A percentile compares a stretch with the other conserved stretches of the same genome.
Evolutionary conservation across 2,329 filamentous ascomycete genomes (phyloP).

Genomic region (Colletotrichum trifolii): DNA sequence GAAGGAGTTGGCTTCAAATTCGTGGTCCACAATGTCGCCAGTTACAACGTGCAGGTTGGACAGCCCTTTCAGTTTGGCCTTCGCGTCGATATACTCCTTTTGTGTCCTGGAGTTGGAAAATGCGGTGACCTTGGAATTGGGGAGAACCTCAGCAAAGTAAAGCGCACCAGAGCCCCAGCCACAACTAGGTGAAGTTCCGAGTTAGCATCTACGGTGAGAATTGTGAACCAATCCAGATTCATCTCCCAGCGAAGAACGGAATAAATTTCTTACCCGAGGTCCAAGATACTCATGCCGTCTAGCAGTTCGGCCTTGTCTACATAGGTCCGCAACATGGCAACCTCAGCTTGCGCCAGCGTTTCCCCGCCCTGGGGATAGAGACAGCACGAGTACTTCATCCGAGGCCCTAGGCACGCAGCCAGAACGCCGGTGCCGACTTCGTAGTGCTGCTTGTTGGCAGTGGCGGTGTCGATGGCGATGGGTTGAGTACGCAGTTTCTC

Average conservation of each 20-base stretch:
- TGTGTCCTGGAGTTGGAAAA: conserved; percentile 79
- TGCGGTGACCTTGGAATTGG: conserved; percentile 69
- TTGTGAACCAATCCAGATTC: neutral
- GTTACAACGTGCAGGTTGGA: conserved; percentile 73
- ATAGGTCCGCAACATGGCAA: conserved; percentile 73
- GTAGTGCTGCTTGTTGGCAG: conserved; percentile 78
- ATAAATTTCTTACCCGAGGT: conserved; percentile 63
- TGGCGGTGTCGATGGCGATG: conserved; percentile 75
- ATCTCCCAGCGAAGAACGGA: neutral
- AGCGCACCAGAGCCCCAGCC: conserved; percentile 76
- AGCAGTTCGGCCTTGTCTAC: conserved; percentile 67
- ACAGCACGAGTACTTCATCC: conserved; percentile 80
- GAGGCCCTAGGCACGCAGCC: conserved; percentile 68
- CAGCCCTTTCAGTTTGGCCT: conserved; percentile 66
- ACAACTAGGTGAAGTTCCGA: conserved; percentile 56
- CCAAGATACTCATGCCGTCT: conserved; percentile 71
- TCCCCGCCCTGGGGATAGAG: conserved; percentile 72
- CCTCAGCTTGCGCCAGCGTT: conserved; percentile 74
- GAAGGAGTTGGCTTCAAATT: conserved; percentile 67
- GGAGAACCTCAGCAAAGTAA: conserved; percentile 74
- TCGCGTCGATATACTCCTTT: conserved; percentile 72
- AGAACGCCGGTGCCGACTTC: conserved; percentile 76
- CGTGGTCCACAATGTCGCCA: conserved; percentile 73
- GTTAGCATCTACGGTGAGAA: no score
- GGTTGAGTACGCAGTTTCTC: conserved; percentile 67